phyloP scores from a whole-genome alignment of 2,329 filamentous ascomycete species.

The Sporothrix pseudoabietina region DNA sequence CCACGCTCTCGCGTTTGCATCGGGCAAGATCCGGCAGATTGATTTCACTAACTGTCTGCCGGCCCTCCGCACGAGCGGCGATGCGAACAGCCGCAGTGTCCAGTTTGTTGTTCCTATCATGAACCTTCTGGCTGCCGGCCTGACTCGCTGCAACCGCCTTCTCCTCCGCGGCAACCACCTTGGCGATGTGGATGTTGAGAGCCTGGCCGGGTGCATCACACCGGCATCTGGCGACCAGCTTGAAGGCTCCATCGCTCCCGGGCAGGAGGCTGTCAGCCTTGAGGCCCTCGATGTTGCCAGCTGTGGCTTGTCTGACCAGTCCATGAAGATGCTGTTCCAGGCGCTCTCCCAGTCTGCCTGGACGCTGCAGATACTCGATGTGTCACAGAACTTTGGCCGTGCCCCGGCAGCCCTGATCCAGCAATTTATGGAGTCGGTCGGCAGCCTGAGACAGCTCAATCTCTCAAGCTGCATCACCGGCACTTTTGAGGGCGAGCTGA shows the following conservation, averaged over 20 bases:
- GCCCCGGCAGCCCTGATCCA: slow-evolving; percentile 53
- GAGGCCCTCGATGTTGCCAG: slow-evolving; percentile 54
- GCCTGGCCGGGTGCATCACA: slow-evolving; percentile 41
- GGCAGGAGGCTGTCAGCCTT: slow-evolving; percentile 42
- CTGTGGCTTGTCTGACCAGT: slow-evolving; percentile 55
- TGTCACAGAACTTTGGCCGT: slow-evolving; percentile 56
- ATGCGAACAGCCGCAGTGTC: slow-evolving; percentile 31
- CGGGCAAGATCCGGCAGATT: slow-evolving; percentile 57
- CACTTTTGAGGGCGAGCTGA: slow-evolving; percentile 48
- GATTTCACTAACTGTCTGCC: slow-evolving; percentile 51
- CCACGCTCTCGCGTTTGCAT: slow-evolving; percentile 58
- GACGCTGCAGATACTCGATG: slow-evolving; percentile 53
- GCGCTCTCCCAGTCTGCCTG: slow-evolving; percentile 44
- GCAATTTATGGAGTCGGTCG: slow-evolving; percentile 49
- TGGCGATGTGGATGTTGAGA: slow-evolving; percentile 51
- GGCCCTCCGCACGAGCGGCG: slow-evolving; percentile 13
- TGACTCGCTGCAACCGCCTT: slow-evolving; percentile 56
- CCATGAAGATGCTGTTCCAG: slow-evolving; percentile 52
- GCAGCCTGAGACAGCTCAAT: slow-evolving; percentile 51
- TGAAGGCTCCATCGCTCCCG: background rate
- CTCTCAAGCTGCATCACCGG: slow-evolving; percentile 56
- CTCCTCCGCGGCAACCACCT: slow-evolving; percentile 55
- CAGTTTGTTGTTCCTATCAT: slow-evolving; percentile 49
- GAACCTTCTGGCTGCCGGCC: slow-evolving; percentile 46
- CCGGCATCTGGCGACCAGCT: slow-evolving; percentile 21